Conservation (phyloP, 495 filamentous ascomycete species). For the Penicilliopsis zonata region DNA sequence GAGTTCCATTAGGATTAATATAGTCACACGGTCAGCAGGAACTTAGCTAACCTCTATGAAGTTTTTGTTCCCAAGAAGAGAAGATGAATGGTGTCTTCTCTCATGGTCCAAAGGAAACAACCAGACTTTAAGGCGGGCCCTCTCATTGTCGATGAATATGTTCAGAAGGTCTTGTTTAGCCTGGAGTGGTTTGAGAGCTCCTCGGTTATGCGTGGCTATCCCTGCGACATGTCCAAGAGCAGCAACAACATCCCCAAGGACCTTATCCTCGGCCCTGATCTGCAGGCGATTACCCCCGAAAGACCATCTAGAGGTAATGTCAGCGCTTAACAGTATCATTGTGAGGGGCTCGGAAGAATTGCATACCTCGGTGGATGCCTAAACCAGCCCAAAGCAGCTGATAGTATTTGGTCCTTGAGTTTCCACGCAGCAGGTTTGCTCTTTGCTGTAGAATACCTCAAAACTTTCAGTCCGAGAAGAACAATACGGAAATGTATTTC, state of each 20-base stretch:
- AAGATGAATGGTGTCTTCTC: slow-evolving; percentile 40
- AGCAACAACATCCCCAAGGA: slow-evolving; percentile 64
- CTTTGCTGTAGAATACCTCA: slow-evolving; percentile 55
- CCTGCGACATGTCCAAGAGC: slow-evolving; percentile 43
- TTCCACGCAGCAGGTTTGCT: slow-evolving; percentile 51
- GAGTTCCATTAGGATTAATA: slow-evolving; percentile 9
- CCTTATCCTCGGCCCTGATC: slow-evolving; percentile 77
- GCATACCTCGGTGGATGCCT: slow-evolving; percentile 53
- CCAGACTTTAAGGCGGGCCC: slow-evolving; percentile 77
- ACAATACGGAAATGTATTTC: slow-evolving; percentile 85
- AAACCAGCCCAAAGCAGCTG: slow-evolving; percentile 83
- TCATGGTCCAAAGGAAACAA: slow-evolving; percentile 69
- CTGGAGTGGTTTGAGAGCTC: slow-evolving; percentile 52
- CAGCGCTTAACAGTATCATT: slow-evolving; percentile 8
- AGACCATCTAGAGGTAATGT: slow-evolving; percentile 52
- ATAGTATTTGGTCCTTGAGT: slow-evolving; percentile 78
- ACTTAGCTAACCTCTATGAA: slow-evolving; percentile 16
- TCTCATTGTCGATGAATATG: slow-evolving; percentile 73
- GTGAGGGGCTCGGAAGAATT: background rate
- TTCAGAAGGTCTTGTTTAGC: slow-evolving; percentile 70
- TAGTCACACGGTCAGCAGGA: background rate
- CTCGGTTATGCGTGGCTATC: slow-evolving; percentile 42
- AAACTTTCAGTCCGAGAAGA: slow-evolving; percentile 65
- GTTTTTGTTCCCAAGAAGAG: slow-evolving; percentile 18
- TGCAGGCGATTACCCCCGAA: slow-evolving; percentile 91